phyloP scores from a whole-genome alignment of 257 asterid genomes.

The Nicotiana otophora region DNA sequence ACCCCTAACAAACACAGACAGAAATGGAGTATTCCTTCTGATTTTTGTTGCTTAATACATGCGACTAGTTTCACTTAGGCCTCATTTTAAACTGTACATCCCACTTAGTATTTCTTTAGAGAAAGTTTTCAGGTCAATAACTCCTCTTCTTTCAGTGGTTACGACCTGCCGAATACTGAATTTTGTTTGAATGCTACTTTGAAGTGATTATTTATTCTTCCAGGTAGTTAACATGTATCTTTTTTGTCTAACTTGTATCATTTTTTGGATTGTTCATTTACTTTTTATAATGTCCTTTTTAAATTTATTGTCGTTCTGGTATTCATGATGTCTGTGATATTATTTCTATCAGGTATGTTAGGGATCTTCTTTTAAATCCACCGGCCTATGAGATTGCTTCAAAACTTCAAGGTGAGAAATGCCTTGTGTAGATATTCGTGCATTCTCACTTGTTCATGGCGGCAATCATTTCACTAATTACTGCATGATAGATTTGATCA shows the following conservation, averaged over 20 bases:
- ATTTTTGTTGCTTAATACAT: background rate
- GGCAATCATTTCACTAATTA: background rate
- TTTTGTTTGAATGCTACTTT: constrained; percentile 3
- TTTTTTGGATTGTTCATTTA: background rate
- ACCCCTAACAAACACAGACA: background rate
- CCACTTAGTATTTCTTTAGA: background rate
- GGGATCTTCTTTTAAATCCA: constrained; percentile 93
- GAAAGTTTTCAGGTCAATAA: background rate
- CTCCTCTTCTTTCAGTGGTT: constrained; percentile 6
- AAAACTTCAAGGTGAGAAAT: constrained; percentile 57
- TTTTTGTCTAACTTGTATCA: background rate
- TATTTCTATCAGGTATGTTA: constrained; percentile 56
- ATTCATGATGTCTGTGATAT: constrained; percentile 10
- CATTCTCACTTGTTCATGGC: constrained; percentile 1
- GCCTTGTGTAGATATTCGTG: background rate
- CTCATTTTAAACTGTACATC: background rate
- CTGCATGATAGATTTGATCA: background rate
- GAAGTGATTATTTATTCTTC: constrained; percentile 1
- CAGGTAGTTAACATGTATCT: background rate
- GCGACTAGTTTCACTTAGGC: background rate
- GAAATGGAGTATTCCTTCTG: background rate
- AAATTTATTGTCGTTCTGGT: constrained; percentile 12
- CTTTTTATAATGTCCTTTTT: background rate
- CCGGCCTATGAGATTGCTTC: constrained; percentile 85
- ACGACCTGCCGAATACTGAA: background rate